Conservation (phyloP, 805 yeast species). For the Ogataea allantospora region DNA sequence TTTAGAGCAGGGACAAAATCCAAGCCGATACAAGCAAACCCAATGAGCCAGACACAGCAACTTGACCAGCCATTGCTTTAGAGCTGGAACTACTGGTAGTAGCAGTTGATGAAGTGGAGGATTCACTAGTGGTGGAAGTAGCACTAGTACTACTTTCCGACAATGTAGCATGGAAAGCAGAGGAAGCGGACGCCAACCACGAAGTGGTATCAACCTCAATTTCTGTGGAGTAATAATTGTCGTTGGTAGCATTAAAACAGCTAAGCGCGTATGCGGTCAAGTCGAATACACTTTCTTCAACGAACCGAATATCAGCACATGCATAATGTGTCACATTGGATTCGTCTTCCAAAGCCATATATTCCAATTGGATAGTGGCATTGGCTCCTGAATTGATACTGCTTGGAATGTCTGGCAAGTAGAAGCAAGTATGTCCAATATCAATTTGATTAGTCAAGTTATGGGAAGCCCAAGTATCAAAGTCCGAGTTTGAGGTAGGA, state of each 20-base stretch:
- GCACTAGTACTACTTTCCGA: constrained; percentile 14
- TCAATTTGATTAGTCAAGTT: constrained; percentile 39
- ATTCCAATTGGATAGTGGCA: constrained; percentile 46
- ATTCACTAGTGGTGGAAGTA: constrained; percentile 13
- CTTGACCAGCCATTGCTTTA: constrained; percentile 9
- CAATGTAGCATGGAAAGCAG: constrained; percentile 13
- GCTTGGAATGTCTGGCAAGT: constrained; percentile 42
- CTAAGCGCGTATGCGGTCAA: constrained; percentile 33
- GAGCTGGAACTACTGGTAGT: constrained; percentile 9
- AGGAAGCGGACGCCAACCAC: constrained; percentile 27
- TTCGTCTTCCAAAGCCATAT: constrained; percentile 42
- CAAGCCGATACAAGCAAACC: constrained; percentile 5
- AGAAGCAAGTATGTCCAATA: constrained; percentile 47
- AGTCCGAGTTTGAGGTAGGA: constrained; percentile 41
- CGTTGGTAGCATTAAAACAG: constrained; percentile 43
- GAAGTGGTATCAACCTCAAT: constrained; percentile 30
- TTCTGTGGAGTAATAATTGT: constrained; percentile 34
- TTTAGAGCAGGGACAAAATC: constrained; percentile 2
- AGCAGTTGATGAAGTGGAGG: constrained; percentile 10
- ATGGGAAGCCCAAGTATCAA: constrained; percentile 39
- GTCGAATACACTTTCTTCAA: constrained; percentile 40
- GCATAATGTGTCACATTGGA: constrained; percentile 43
- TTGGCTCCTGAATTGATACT: constrained; percentile 37
- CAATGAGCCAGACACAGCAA: constrained; percentile 4
- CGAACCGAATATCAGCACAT: constrained; percentile 45